A percentile compares a stretch with the other conserved stretches of the same genome.
Conservation (phyloP, 768 basidiomycete species). For the Auricularia sp. region DNA sequence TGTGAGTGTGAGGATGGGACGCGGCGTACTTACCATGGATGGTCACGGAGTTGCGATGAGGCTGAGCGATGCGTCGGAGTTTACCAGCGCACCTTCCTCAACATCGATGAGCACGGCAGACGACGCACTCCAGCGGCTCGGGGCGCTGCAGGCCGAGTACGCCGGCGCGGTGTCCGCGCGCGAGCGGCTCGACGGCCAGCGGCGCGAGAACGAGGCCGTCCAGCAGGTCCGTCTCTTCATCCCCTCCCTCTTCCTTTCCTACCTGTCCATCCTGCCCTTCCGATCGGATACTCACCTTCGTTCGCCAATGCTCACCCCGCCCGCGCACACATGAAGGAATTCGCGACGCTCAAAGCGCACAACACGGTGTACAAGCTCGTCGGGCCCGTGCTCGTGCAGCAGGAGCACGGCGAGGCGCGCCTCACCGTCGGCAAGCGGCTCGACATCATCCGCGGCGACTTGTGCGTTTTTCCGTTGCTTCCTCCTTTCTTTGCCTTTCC, state of each 20-base stretch:
- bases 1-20: neutral
- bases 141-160: constrained; percentile 71
- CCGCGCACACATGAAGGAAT: constrained; percentile 49
- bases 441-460: constrained; percentile 79
- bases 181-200: constrained; percentile 81
- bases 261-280: neutral
- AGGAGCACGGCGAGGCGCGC: constrained; percentile 81
- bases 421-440: constrained; percentile 81
- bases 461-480: constrained; percentile 39
- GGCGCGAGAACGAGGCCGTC: constrained; percentile 85
- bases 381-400: constrained; percentile 82
- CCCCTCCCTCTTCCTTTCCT: neutral
- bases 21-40: neutral
- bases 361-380: constrained; percentile 86
- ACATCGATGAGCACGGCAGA: neutral
- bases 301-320: no score
- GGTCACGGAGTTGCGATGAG: neutral
- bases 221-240: constrained; percentile 50
- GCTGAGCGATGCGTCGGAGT: neutral
- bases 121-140: constrained; percentile 50
- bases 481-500: constrained; percentile 2
- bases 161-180: constrained; percentile 64
- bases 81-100: neutral
- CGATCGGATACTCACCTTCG: no score
- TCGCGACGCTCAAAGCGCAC: constrained; percentile 55